Base-by-base conservation (phyloP, 2,329 filamentous ascomycete genomes). In the Trichoderma hamatum region DNA sequence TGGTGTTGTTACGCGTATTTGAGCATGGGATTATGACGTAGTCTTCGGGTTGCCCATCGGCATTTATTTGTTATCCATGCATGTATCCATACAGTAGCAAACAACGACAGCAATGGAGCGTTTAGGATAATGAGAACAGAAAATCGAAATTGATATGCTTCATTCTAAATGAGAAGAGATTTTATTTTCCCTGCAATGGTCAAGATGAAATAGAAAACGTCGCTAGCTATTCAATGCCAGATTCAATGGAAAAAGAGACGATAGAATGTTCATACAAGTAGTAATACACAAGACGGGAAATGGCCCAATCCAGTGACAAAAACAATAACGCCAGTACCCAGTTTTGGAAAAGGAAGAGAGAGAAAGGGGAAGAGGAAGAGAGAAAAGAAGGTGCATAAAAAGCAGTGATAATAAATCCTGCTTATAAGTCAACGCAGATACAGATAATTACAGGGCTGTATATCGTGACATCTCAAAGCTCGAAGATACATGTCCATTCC, bases 401-500 rank as follows among this genome's bases (percentile, higher is more conserved):
- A 21, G 52, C 21, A 54, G 11, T 63, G 60, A 14, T 9, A 1
- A 61, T 46, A 16, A 21, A 7, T 16, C 16, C 13, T 7, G 24
- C 34, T 4, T 4, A 3, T 39, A 28, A 54, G 6, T 28, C 14
- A 19, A 62, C 16, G 10, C n/a, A 30, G n/a, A 26, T 46, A 34
- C 28, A 21, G 21, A 21, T 11, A 9, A 61, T 13, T 43, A 28
- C 13, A 52, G 24, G 36, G 46, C 54, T 30, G 43, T 56, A 26
- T 30, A 59, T 67, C 49, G n/a, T 64, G 49, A 55, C 34, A 34
- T 54, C 34, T 30, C 24, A 43, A 26, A 55, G n/a, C 43, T 39
- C 49, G 30, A 26, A 64, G 6, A 30, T 24, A 26, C 9, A 19
- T 39, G 32, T 7, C 46, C 30, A 54, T 16, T 28, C 24, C 61